A percentile compares a stretch with the other conserved stretches of the same genome.
These are phyloP conservation scores for Drosera spatulata DNA, from an alignment of 179 eudicot species.

Conservation along the genomic window DNA sequence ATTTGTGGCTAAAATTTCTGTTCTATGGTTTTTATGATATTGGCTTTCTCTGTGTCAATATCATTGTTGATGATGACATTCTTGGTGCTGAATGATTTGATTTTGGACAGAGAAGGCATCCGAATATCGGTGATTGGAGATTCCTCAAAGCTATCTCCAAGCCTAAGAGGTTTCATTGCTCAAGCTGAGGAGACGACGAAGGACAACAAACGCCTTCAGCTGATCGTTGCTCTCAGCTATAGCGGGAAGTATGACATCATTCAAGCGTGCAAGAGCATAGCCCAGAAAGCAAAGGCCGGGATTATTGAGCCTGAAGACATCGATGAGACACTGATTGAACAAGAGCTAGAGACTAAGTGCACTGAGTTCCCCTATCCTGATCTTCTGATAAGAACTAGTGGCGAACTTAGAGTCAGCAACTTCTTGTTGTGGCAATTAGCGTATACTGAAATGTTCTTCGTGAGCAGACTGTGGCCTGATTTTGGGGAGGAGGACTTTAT, in stretches of 20 bases:
- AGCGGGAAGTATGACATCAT: slow-evolving; percentile 39
- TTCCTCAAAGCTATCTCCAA: slow-evolving; percentile 24
- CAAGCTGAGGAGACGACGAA: slow-evolving; percentile 29
- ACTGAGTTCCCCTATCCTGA: slow-evolving; percentile 42
- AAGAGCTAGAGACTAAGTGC: slow-evolving; percentile 36
- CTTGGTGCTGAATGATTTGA: too few relatives aligned
- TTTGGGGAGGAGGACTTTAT: slow-evolving; percentile 35
- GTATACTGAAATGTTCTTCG: slow-evolving; percentile 36
- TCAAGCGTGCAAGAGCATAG: slow-evolving; percentile 39
- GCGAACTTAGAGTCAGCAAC: slow-evolving; percentile 44
- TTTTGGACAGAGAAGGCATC: slow-evolving; percentile 24
- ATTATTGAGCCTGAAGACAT: slow-evolving; percentile 21
- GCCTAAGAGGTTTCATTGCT: slow-evolving; percentile 19
- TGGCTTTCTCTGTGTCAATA: too few relatives aligned
- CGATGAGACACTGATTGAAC: slow-evolving; percentile 24
- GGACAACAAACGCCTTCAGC: slow-evolving; percentile 23
- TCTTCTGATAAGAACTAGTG: slow-evolving; percentile 40
- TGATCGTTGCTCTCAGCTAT: slow-evolving; percentile 33
- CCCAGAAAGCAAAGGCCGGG: slow-evolving; percentile 36
- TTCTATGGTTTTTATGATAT: too few relatives aligned
- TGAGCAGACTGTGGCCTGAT: slow-evolving; percentile 27
- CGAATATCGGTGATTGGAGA: slow-evolving; percentile 38
- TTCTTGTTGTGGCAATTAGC: slow-evolving; percentile 58
- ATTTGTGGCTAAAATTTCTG: too few relatives aligned
- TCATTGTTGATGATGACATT: too few relatives aligned